Evolutionary conservation across 805 yeast genomes (phyloP).

Genomic region (Candida easanensis): DNA sequence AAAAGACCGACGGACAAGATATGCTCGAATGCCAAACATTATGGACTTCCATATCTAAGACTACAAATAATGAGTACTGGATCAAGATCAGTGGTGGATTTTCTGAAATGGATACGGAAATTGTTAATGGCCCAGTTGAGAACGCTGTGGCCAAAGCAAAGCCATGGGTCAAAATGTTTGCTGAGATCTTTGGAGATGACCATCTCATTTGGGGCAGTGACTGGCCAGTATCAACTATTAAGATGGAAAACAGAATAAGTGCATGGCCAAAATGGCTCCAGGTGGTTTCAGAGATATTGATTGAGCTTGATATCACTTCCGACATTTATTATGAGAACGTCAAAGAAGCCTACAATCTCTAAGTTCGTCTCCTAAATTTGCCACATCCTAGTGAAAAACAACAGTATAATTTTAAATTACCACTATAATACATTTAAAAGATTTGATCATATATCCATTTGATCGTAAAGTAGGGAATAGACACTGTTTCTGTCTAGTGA

Average conservation of each 20-base stretch:
- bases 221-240: constrained; percentile 40
- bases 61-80: constrained; percentile 23
- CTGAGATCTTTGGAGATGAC: constrained; percentile 31
- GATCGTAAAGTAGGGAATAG: too few relatives aligned
- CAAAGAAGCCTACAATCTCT: constrained; percentile 23
- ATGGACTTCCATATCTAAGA: constrained; percentile 21
- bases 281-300: constrained; percentile 11
- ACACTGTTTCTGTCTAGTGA: too few relatives aligned
- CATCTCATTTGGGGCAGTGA: constrained; percentile 41
- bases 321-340: constrained; percentile 22
- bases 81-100: constrained; percentile 42
- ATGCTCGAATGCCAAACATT: constrained; percentile 23
- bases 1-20: constrained; percentile 1
- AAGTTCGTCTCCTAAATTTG: too few relatives aligned
- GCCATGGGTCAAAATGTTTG: constrained; percentile 34
- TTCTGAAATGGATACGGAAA: constrained; percentile 33
- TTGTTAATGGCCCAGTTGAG: constrained; percentile 13
- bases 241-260: constrained; percentile 16
- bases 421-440: too few relatives aligned
- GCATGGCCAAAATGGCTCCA: constrained; percentile 28
- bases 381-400: too few relatives aligned
- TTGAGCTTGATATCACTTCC: constrained; percentile 14
- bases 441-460: too few relatives aligned
- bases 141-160: constrained; percentile 19
- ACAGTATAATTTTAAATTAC: too few relatives aligned